Evolutionary conservation across 805 yeast genomes (phyloP).

Genomic region (Nadsonia fulvescens): DNA sequence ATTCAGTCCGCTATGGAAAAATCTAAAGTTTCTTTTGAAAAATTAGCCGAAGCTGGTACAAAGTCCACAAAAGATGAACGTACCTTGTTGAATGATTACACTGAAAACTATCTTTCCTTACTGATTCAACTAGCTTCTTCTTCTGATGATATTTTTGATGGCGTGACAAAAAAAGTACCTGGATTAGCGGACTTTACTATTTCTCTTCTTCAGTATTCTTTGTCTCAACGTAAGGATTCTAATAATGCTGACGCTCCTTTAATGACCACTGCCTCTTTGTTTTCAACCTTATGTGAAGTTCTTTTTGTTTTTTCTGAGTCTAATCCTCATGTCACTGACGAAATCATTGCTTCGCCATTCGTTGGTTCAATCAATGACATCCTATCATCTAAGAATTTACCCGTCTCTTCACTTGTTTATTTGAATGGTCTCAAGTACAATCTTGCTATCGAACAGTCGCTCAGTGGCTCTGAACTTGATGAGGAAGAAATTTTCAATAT

Average conservation of each 20-base stretch:
- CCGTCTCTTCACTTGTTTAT: constrained; percentile 12
- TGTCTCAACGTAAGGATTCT: constrained; percentile 4
- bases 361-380: constrained; percentile 5
- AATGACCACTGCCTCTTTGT: constrained; percentile 2
- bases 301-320: constrained; percentile 18
- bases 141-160: constrained; percentile 40
- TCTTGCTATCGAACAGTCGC: constrained; percentile 7
- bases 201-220: constrained; percentile 4
- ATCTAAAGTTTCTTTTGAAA: constrained; percentile 30
- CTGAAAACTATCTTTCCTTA: constrained; percentile 58
- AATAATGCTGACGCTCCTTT: constrained; percentile 5
- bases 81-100: constrained; percentile 26
- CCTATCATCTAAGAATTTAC: constrained; percentile 1
- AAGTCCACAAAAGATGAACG: constrained; percentile 5
- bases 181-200: constrained; percentile 9
- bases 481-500: constrained; percentile 7
- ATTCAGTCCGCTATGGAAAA: constrained; percentile 35
- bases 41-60: constrained; percentile 5
- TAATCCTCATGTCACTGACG: constrained; percentile 8
- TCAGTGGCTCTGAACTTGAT: constrained; percentile 5
- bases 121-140: constrained; percentile 47
- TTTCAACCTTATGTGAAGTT: constrained; percentile 14
- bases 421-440: constrained; percentile 16
- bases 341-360: constrained; percentile 5
- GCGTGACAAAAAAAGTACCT: constrained; percentile 16